Base-by-base conservation (phyloP, 768 basidiomycete species). In the Auricularia sp. region DNA sequence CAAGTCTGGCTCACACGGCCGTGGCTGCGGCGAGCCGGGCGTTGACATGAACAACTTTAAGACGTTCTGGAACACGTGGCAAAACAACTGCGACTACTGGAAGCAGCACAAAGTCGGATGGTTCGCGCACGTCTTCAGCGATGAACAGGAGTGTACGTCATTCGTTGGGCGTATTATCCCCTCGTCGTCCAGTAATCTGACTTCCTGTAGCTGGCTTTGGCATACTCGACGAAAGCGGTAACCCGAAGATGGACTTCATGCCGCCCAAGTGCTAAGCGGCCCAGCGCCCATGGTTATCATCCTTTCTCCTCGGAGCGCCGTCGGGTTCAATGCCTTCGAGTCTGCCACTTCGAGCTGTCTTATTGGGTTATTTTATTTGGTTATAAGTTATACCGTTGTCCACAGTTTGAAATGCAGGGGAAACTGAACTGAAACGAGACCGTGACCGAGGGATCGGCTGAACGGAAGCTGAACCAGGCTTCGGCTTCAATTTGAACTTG, bases 121-220 rank as follows among this genome's bases (percentile, higher is more conserved):
- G 36, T 67, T 65, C 44, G 45, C 65, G 6, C 66, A 67, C 16
- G 63, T 62, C 1, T 67, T 21, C 51, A 37, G 36, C 11, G 66
- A 67, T 14, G 36, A 44, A 5, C 21, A 36, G 18, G 66, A 67
- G 47, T 6, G 47, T 51, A 21, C 11, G 47, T 18, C 5, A 51
- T 51, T 29, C 29, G 29, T 29, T 29, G 29, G 29, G 29, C 29
- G 29, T 29, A 29, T 3, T 29, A 29, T 29, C 29, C 29, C 29
- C 29, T 29, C 29, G 29, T 29, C 29, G 2, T 29, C 29, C 29
- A 29, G 2, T 29, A 29, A 51, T 42, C 39, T 42, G 39, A 42
- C 39, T 42, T 51, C 3, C 14, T 51, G 6, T 18, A 56, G 62
- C 62, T 5, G 64, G 64, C 21, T 67, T 67, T 21, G 66, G 66